These are phyloP conservation scores for Diplocarpon rosae DNA, from an alignment of 2,329 filamentous ascomycete species.

Conservation along the genomic window DNA sequence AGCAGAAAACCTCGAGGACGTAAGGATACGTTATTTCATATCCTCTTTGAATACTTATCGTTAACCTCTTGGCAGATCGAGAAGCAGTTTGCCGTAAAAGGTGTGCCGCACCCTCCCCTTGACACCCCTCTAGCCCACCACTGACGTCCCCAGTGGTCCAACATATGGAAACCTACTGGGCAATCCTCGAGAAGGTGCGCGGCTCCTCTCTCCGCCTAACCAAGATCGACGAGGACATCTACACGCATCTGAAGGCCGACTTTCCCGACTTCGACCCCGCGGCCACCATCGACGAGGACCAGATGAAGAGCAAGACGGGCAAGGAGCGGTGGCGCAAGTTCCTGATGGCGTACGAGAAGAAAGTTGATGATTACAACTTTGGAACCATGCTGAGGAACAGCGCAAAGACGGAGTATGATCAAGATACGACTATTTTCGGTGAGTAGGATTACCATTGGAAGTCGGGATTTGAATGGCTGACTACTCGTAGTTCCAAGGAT, in stretches of 20 bases:
- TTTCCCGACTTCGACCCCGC: conserved; percentile 90
- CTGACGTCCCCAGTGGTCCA: conserved; percentile 54
- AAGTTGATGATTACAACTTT: conserved; percentile 95
- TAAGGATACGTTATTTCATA: conserved; percentile 30
- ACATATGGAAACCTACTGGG: conserved; percentile 96
- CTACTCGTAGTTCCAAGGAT: conserved; percentile 44
- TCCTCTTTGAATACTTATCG: conserved; percentile 1
- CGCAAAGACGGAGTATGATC: conserved; percentile 72
- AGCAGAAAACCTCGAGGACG: conserved; percentile 60
- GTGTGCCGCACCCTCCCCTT: conserved; percentile 31
- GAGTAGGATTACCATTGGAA: conserved; percentile 21
- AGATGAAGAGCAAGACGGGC: conserved; percentile 94
- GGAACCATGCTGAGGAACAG: conserved; percentile 81
- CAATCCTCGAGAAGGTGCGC: conserved; percentile 80
- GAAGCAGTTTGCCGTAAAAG: conserved; percentile 98
- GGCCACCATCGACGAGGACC: conserved; percentile 72
- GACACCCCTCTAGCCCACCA: conserved; percentile 13
- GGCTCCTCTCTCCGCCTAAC: conserved; percentile 86
- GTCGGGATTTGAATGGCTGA: conserved; percentile 4
- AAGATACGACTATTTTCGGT: conserved; percentile 90
- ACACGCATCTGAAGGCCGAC: conserved; percentile 72
- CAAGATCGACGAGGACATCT: conserved; percentile 90
- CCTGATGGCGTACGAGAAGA: conserved; percentile 88
- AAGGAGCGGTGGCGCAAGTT: conserved; percentile 95
- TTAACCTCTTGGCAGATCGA: conserved; percentile 59